A percentile compares a stretch with the other conserved stretches of the same genome.
phyloP scores from a whole-genome alignment of 75 land plant species.

The Gnetum montanum region DNA sequence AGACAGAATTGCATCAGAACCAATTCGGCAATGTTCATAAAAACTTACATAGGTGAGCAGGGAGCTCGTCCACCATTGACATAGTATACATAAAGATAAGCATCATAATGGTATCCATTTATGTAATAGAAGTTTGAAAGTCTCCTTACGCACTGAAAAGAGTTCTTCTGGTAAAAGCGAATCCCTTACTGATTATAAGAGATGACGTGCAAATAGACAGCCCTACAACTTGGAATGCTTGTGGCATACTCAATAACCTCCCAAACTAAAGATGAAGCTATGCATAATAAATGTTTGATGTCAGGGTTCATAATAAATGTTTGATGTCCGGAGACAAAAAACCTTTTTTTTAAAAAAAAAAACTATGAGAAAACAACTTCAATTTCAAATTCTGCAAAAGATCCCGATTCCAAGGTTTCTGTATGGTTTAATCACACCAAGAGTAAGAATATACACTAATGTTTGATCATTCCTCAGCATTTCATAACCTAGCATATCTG shows the following conservation, averaged over 20 bases:
- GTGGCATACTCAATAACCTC: constrained; percentile 85
- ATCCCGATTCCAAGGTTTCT: constrained; percentile 87
- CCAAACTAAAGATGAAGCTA: constrained; percentile 75
- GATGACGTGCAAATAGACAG: constrained; percentile 91
- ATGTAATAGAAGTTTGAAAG: constrained; percentile 75
- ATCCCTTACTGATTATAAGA: constrained; percentile 83
- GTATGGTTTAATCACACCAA: constrained; percentile 81
- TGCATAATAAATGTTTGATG: constrained; percentile 3
- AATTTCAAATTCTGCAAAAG: neutral
- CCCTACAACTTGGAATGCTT: constrained; percentile 59
- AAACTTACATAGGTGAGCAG: constrained; percentile 85
- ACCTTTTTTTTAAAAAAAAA: too few relatives aligned
- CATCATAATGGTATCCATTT: constrained; percentile 73
- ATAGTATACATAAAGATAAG: constrained; percentile 82
- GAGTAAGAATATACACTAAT: constrained; percentile 88
- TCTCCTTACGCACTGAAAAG: constrained; percentile 71
- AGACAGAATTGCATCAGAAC: too few relatives aligned
- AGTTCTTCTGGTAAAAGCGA: constrained; percentile 77
- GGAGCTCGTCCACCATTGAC: constrained; percentile 95
- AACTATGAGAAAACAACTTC: neutral
- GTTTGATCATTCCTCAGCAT: constrained; percentile 44
- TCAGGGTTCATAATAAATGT: too few relatives aligned
- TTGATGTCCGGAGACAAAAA: neutral
- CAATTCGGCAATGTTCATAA: too few relatives aligned
- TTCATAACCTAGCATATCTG: constrained; percentile 63